Conservation (phyloP, 2,329 filamentous ascomycete species). For the Fusarium concolor region DNA sequence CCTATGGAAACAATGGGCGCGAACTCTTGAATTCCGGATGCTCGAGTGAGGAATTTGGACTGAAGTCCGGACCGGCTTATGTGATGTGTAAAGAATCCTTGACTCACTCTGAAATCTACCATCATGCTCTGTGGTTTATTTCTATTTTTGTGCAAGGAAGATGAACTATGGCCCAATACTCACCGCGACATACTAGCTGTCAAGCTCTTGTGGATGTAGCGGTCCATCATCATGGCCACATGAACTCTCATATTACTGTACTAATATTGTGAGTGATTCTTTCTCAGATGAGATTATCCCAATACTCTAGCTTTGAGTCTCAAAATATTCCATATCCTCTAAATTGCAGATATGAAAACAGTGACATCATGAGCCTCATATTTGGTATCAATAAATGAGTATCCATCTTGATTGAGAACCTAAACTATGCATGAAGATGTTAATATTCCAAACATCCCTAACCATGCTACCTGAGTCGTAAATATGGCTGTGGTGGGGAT, state of each 20-base stretch:
- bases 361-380: not conserved
- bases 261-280: not conserved
- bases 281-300: too few relatives aligned
- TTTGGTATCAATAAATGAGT: not conserved
- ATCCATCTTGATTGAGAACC: not conserved
- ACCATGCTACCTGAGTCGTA: not conserved
- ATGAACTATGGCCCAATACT: constrained; percentile 71
- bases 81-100: constrained; percentile 60
- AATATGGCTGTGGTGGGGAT: constrained; percentile 27
- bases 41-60: constrained; percentile 9
- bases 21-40: constrained; percentile 6
- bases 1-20: not conserved
- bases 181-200: constrained; percentile 70
- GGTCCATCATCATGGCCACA: constrained; percentile 79
- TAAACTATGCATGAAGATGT: not conserved
- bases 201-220: constrained; percentile 66
- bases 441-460: not conserved
- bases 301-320: not conserved
- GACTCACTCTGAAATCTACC: constrained; percentile 85
- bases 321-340: not conserved
- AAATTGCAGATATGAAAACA: not conserved
- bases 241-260: not conserved
- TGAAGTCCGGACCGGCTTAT: not conserved
- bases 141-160: constrained; percentile 89
- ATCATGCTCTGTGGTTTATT: constrained; percentile 73